A percentile compares a stretch with the other conserved stretches of the same genome.
phyloP scores from a whole-genome alignment of 495 filamentous ascomycete species.

The Pyrenula aspistea region DNA sequence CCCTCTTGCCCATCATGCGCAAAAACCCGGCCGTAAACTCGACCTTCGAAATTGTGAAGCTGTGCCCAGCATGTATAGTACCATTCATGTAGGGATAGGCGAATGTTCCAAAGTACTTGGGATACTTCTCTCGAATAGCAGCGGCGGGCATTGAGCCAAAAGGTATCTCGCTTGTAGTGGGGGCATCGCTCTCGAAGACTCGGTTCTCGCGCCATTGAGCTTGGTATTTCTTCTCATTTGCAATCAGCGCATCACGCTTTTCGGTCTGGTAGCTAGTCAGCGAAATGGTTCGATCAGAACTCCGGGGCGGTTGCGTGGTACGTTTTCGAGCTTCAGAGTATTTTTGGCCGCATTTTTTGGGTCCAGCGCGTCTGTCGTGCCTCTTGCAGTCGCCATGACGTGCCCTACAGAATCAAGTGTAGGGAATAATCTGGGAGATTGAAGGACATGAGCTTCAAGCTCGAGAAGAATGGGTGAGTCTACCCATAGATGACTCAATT shows the following conservation, averaged over 20 bases:
- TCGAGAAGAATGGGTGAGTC: background rate
- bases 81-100: constrained; percentile 98
- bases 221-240: constrained; percentile 89
- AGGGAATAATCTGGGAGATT: background rate
- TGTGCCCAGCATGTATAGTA: constrained; percentile 82
- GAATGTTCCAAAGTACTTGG: constrained; percentile 90
- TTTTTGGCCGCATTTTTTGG: constrained; percentile 49
- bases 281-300: constrained; percentile 11
- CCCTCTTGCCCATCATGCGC: constrained; percentile 78
- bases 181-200: constrained; percentile 78
- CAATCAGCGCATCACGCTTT: constrained; percentile 80
- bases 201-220: constrained; percentile 64
- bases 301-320: constrained; percentile 20
- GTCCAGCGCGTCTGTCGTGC: constrained; percentile 43
- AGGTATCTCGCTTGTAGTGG: constrained; percentile 61
- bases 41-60: constrained; percentile 78
- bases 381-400: constrained; percentile 40
- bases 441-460: background rate
- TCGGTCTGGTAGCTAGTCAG: constrained; percentile 52
- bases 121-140: constrained; percentile 65
- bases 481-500: background rate
- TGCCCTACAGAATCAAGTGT: background rate
- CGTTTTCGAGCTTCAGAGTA: constrained; percentile 66
- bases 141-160: constrained; percentile 53
- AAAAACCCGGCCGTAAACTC: constrained; percentile 79